phyloP scores from a whole-genome alignment of 768 basidiomycete species.

The Pleurotus citrinopileatus region DNA sequence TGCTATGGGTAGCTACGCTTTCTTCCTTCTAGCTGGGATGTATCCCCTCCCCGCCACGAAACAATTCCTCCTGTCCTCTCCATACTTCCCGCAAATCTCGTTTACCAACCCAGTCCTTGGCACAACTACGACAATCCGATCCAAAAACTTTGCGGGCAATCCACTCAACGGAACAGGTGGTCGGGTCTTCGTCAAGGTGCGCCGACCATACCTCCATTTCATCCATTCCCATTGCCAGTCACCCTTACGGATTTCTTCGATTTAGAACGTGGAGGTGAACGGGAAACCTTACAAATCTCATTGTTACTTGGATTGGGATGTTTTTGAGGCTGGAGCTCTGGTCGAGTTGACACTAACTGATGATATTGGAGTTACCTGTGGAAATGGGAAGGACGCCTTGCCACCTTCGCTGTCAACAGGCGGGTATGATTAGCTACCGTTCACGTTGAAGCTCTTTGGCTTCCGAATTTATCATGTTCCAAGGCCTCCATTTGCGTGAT shows the following conservation, averaged over 20 bases:
- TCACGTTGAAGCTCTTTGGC: too few species aligned
- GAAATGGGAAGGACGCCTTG: constrained; percentile 40
- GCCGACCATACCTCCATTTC: constrained; percentile 8
- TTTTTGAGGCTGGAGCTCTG: constrained; percentile 47
- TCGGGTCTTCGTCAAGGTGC: constrained; percentile 54
- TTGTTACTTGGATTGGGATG: constrained; percentile 66
- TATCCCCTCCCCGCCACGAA: constrained; percentile 65
- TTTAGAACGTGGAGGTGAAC: constrained; percentile 54
- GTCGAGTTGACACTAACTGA: constrained; percentile 56
- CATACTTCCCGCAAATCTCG: constrained; percentile 57
- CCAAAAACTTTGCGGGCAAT: constrained; percentile 49
- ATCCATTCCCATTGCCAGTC: too few species aligned
- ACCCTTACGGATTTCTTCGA: too few species aligned
- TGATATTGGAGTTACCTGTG: constrained; percentile 52
- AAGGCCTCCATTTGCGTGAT: too few species aligned
- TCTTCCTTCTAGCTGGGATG: constrained; percentile 56
- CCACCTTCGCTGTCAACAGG: constrained; percentile 66
- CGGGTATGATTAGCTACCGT: constrained; percentile 51
- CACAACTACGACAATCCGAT: constrained; percentile 52
- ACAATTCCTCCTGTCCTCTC: constrained; percentile 58
- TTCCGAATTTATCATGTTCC: too few species aligned
- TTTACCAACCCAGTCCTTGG: constrained; percentile 59
- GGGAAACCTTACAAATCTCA: constrained; percentile 58
- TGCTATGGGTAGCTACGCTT: constrained; percentile 61
- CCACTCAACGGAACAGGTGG: constrained; percentile 49